A percentile compares a stretch with the other conserved stretches of the same genome.
Conservation (phyloP, 108 stramenopile species). For the Pseudonitzschia pungens region DNA sequence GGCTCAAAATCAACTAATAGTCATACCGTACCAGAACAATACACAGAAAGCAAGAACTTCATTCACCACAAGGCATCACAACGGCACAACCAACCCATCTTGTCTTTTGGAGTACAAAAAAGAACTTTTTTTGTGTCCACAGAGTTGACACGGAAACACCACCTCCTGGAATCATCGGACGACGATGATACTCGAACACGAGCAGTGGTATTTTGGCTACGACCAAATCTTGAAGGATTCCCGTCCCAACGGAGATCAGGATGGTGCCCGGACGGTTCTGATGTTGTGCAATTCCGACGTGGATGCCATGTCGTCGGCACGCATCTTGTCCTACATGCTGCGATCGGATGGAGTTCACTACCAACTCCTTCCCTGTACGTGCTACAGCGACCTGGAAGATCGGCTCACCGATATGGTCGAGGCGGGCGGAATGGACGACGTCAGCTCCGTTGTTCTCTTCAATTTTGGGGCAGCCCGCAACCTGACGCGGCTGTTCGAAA, state of each 20-base stretch:
- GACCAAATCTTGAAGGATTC: constrained; percentile 74
- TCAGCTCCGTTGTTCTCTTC: constrained; percentile 65
- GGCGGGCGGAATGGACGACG: constrained; percentile 17
- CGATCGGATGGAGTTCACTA: constrained; percentile 74
- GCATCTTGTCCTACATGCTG: constrained; percentile 73
- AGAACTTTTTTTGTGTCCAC: no score
- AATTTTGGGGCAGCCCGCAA: constrained; percentile 77
- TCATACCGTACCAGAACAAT: no score
- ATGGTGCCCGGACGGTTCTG: constrained; percentile 42
- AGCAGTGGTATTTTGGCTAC: constrained; percentile 81
- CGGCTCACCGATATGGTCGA: constrained; percentile 8
- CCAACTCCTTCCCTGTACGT: constrained; percentile 64
- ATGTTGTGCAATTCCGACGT: constrained; percentile 70
- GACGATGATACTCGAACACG: constrained; percentile 66
- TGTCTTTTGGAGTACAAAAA: no score
- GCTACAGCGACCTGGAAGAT: constrained; percentile 23
- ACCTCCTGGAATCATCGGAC: no score
- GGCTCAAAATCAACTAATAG: no score
- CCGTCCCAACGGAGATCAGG: constrained; percentile 30
- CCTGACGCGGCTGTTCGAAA: constrained; percentile 49
- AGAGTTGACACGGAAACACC: no score
- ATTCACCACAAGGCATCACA: no score
- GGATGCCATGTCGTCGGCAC: constrained; percentile 75
- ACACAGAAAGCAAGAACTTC: no score
- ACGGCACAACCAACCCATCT: no score